A percentile compares a stretch with the other conserved stretches of the same genome.
Evolutionary conservation across 73 alveolate genomes (phyloP).

Genomic region (Uronychia binucleata): DNA sequence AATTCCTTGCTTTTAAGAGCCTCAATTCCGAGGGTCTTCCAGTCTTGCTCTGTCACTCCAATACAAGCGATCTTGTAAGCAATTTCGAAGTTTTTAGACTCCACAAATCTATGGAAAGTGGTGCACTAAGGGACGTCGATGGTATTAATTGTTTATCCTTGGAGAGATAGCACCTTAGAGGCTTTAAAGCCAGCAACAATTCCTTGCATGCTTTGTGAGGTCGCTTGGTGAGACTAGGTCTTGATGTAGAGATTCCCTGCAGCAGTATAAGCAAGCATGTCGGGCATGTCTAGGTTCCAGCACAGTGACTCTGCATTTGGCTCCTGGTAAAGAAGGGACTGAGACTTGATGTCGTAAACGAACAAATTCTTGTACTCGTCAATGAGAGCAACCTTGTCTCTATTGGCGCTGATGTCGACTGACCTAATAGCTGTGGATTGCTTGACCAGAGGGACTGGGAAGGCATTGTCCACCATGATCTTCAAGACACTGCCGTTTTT

Average conservation of each 20-base stretch:
- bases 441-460: conserved; percentile 95
- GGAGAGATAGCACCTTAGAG: conserved; percentile 92
- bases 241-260: conserved; percentile 56
- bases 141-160: conserved; percentile 77
- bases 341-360: conserved; percentile 89
- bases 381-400: conserved; percentile 90
- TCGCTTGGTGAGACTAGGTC: conserved; percentile 81
- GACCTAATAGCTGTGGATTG: conserved; percentile 88
- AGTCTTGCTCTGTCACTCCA: conserved; percentile 98
- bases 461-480: conserved; percentile 96
- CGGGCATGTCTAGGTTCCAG: conserved; percentile 97
- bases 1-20: conserved; percentile 84
- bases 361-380: conserved; percentile 90
- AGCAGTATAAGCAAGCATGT: conserved; percentile 86
- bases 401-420: conserved; percentile 82
- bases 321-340: conserved; percentile 85
- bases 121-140: conserved; percentile 96
- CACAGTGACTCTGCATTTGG: conserved; percentile 92
- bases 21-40: conserved; percentile 96
- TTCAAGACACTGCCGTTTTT: conserved; percentile 85
- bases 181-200: conserved; percentile 98
- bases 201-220: conserved; percentile 88
- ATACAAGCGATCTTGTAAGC: conserved; percentile 94
- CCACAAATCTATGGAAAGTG: conserved; percentile 90
- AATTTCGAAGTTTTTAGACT: conserved; percentile 88